These are phyloP conservation scores for Epichloe typhina DNA, from an alignment of 2,329 filamentous ascomycete species.

Conservation along the genomic window DNA sequence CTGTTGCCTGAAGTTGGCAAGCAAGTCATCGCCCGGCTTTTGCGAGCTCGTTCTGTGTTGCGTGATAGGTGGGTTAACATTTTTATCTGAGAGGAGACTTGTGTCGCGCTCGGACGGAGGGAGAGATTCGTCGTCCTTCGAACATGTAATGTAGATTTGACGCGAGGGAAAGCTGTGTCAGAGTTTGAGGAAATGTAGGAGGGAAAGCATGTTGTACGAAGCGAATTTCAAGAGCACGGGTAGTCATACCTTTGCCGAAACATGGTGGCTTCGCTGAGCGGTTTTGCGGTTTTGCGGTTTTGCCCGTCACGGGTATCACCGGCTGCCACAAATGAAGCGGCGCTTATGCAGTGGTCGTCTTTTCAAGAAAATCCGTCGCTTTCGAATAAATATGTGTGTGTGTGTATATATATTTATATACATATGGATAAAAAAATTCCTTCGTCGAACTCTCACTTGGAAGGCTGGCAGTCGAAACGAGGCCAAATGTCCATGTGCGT, in stretches of 20 bases:
- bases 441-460: neutral
- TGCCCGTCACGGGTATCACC: neutral
- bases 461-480: neutral
- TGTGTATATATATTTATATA: no score
- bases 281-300: neutral
- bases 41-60: constrained; percentile 53
- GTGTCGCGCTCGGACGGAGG: neutral
- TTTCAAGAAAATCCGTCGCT: neutral
- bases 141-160: neutral
- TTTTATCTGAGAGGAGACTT: neutral
- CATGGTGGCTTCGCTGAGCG: constrained; percentile 6
- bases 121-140: neutral
- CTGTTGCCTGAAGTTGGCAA: constrained; percentile 67
- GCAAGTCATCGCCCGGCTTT: constrained; percentile 72
- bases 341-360: neutral
- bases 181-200: neutral
- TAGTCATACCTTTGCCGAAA: constrained; percentile 9
- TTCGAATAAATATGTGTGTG: neutral
- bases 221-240: neutral
- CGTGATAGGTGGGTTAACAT: neutral
- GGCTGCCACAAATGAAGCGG: neutral
- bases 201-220: neutral
- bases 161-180: neutral
- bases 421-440: no score
- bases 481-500: neutral